These are phyloP conservation scores for Salisapilia sapeloensis DNA, from an alignment of 352 stramenopile species.

Conservation along the genomic window DNA sequence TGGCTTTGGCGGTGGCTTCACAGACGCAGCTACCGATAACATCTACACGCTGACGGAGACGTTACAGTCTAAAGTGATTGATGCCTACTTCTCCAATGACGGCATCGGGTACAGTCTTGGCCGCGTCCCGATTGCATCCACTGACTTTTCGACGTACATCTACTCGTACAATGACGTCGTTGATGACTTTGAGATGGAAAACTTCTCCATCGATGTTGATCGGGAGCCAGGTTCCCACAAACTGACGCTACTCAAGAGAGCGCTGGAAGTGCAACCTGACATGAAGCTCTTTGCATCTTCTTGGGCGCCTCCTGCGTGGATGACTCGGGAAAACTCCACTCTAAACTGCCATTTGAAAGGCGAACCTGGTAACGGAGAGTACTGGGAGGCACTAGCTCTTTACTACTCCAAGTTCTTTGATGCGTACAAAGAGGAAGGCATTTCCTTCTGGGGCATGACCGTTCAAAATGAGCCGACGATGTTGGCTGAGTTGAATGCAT, in stretches of 20 bases:
- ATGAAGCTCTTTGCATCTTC: slow-evolving; percentile 50
- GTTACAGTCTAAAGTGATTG: slow-evolving; percentile 33
- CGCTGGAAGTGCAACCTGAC: slow-evolving; percentile 10
- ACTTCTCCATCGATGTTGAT: slow-evolving; percentile 64
- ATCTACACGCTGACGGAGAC: slow-evolving; percentile 30
- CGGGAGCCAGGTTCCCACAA: slow-evolving; percentile 17
- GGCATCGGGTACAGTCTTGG: slow-evolving; percentile 56
- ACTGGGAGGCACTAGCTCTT: slow-evolving; percentile 37
- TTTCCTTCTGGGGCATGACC: slow-evolving; percentile 53
- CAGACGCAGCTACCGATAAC: slow-evolving; percentile 54
- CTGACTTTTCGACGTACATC: slow-evolving; percentile 48
- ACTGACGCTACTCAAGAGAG: slow-evolving; percentile 15
- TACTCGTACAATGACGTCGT: slow-evolving; percentile 22
- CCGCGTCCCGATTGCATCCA: slow-evolving; percentile 55
- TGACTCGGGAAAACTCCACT: slow-evolving; percentile 43
- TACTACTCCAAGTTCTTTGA: slow-evolving; percentile 75
- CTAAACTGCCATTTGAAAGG: slow-evolving; percentile 27
- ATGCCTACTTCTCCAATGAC: slow-evolving; percentile 39
- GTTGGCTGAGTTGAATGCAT: slow-evolving; percentile 9
- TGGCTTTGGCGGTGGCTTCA: slow-evolving; percentile 74
- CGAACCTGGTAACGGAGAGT: slow-evolving; percentile 13
- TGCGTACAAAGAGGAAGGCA: slow-evolving; percentile 35
- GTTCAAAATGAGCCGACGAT: slow-evolving; percentile 55
- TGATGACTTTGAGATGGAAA: slow-evolving; percentile 17
- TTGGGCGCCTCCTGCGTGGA: slow-evolving; percentile 64